Evolutionary conservation across 768 basidiomycete species (phyloP).

Genomic region (Pholiota conissans): DNA sequence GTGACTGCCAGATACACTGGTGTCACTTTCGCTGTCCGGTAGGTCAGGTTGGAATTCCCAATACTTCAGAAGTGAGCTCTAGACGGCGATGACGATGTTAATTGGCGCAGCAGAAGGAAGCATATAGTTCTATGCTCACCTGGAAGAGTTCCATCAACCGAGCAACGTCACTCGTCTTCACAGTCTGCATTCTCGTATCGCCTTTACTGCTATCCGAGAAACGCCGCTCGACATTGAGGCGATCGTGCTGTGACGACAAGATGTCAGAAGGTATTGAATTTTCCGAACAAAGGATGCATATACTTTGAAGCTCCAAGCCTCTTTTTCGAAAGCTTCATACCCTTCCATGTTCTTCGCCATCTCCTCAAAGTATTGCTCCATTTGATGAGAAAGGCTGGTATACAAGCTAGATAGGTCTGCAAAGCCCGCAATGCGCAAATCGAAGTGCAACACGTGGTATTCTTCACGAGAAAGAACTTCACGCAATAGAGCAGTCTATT

Average conservation of each 20-base stretch:
- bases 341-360: conserved; percentile 60
- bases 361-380: conserved; percentile 77
- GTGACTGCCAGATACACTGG: conserved; percentile 18
- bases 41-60: conserved; percentile 61
- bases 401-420: conserved; percentile 81
- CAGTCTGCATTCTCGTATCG: conserved; percentile 42
- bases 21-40: conserved; percentile 23
- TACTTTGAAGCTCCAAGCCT: conserved; percentile 81
- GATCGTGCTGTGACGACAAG: conserved; percentile 62
- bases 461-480: conserved; percentile 68
- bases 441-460: conserved; percentile 83
- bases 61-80: conserved; percentile 73
- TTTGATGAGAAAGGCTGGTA: conserved; percentile 72
- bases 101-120: neutral
- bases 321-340: conserved; percentile 71
- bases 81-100: neutral
- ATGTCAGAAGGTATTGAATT: neutral
- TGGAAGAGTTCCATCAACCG: conserved; percentile 86
- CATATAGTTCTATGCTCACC: conserved; percentile 30
- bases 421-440: conserved; percentile 82
- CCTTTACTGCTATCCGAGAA: conserved; percentile 42
- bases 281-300: neutral
- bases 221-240: conserved; percentile 69
- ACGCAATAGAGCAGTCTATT: conserved; percentile 73
- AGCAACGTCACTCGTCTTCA: conserved; percentile 79